Evolutionary conservation across 2,329 filamentous ascomycete species (phyloP).

Genomic region (Hypoxylon sp.): DNA sequence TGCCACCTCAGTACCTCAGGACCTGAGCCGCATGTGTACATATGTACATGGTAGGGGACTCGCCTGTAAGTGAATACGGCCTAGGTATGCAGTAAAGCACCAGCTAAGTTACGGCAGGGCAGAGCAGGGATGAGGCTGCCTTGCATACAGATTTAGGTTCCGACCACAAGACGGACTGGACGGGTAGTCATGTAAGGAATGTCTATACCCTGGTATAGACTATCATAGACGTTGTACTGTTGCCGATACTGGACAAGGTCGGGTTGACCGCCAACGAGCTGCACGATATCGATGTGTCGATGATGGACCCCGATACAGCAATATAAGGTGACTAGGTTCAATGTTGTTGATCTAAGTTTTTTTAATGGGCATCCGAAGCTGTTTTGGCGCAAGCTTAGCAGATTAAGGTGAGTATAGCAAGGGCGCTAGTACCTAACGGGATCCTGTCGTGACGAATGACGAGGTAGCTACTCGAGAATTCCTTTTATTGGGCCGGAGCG

Average conservation of each 20-base stretch:
- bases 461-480: not conserved
- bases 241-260: too few species aligned
- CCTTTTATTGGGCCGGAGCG: conserved; percentile 29
- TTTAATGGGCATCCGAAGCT: not conserved
- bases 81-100: not conserved
- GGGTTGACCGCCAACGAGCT: not conserved
- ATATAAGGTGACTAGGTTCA: not conserved
- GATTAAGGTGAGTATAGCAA: not conserved
- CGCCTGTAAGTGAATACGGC: not conserved
- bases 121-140: not conserved
- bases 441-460: not conserved
- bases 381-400: not conserved
- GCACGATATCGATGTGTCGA: not conserved
- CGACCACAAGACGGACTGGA: not conserved
- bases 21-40: not conserved
- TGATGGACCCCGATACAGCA: not conserved
- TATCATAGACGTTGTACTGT: too few species aligned
- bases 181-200: too few species aligned
- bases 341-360: not conserved
- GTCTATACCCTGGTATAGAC: too few species aligned
- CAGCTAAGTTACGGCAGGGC: not conserved
- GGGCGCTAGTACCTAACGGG: not conserved
- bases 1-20: not conserved
- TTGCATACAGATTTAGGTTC: not conserved
- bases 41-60: too few species aligned